Percentiles rank a stretch among this genome's conserved stretches.
Evolutionary conservation across 768 basidiomycete species (phyloP).

Genomic region (Amanita pseudoporphyria): DNA sequence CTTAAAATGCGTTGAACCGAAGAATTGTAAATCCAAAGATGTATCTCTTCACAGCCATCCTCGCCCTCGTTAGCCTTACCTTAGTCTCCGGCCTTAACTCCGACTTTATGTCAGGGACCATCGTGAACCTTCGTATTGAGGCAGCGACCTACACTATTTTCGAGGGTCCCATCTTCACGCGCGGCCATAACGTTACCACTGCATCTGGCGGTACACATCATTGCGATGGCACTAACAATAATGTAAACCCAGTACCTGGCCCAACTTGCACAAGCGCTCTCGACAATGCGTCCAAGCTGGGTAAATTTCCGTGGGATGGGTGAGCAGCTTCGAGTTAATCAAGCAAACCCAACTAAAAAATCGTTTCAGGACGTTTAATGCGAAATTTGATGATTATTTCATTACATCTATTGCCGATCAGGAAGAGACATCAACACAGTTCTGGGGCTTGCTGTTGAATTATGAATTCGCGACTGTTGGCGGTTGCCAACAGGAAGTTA

Average conservation of each 20-base stretch:
- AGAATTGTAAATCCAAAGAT: neutral
- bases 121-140: slow-evolving; percentile 30
- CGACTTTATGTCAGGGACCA: neutral
- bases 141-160: slow-evolving; percentile 28
- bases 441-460: slow-evolving; percentile 28
- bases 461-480: slow-evolving; percentile 26
- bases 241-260: slow-evolving; percentile 23
- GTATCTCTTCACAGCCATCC: neutral
- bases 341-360: neutral
- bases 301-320: slow-evolving; percentile 31
- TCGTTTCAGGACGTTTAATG: slow-evolving; percentile 19
- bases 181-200: slow-evolving; percentile 31
- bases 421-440: slow-evolving; percentile 11
- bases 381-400: slow-evolving; percentile 33
- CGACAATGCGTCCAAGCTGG: slow-evolving; percentile 26
- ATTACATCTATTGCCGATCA: slow-evolving; percentile 25
- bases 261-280: slow-evolving; percentile 35
- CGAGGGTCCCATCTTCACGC: slow-evolving; percentile 27
- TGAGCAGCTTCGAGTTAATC: slow-evolving; percentile 11
- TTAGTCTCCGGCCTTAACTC: neutral
- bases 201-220: slow-evolving; percentile 27
- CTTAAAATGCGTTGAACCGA: no score
- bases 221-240: slow-evolving; percentile 36
- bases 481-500: slow-evolving; percentile 31
- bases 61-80: neutral